These are phyloP conservation scores for Houttuynia cordata DNA, from an alignment of 164 flowering plant genomes.

Conservation along the genomic window DNA sequence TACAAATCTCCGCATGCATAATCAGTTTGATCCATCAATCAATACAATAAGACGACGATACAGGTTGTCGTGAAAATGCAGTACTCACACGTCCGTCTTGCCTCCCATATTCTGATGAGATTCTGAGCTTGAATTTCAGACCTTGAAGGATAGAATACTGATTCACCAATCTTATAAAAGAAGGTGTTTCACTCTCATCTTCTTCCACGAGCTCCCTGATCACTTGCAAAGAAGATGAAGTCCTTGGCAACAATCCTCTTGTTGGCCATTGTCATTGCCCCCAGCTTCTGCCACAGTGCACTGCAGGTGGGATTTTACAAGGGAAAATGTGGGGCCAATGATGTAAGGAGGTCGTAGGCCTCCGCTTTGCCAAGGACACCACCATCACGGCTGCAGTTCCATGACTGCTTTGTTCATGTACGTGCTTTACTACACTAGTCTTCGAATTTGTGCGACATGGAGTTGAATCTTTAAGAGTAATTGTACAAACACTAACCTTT, in stretches of 20 bases:
- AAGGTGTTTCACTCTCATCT: background rate
- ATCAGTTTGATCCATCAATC: no score
- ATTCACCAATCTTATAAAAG: no score
- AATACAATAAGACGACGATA: no score
- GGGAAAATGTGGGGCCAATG: conserved; percentile 4
- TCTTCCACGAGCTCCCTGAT: background rate
- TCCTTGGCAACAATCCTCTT: background rate
- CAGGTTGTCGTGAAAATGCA: background rate
- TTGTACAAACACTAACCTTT: background rate
- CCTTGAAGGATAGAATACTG: background rate
- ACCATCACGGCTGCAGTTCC: conserved; percentile 32
- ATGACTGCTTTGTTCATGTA: conserved; percentile 41
- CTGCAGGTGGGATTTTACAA: conserved; percentile 9
- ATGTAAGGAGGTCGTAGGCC: conserved; percentile 17
- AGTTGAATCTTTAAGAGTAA: no score
- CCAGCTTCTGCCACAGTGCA: conserved; percentile 1
- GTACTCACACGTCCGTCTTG: background rate
- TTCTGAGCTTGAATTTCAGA: background rate
- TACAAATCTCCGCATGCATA: background rate
- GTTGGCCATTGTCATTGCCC: background rate
- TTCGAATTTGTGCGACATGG: no score
- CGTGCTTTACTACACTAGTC: background rate
- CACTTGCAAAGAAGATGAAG: background rate
- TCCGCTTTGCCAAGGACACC: conserved; percentile 9
- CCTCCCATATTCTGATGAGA: background rate